Evolutionary conservation across 352 stramenopile species (phyloP).

Genomic region (Phytophthora crassamura): DNA sequence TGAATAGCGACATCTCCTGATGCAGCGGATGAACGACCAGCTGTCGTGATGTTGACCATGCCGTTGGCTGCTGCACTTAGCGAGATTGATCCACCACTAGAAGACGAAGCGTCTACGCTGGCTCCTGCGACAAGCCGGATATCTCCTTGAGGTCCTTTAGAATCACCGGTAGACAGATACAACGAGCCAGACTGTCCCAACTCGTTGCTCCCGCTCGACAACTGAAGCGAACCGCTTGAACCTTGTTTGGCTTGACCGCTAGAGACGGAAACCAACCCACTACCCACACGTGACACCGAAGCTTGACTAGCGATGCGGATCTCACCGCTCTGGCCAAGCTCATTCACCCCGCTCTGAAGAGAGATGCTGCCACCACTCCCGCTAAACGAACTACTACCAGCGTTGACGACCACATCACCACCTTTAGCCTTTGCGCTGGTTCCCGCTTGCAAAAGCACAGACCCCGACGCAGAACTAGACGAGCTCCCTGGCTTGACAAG

Average conservation of each 20-base stretch:
- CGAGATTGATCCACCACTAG: conserved; percentile 16
- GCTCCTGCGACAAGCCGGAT: conserved; percentile 19
- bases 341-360: conserved; percentile 22
- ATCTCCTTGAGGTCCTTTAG: conserved; percentile 10
- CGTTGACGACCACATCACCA: conserved; percentile 18
- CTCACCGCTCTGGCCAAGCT: conserved; percentile 30
- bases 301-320: conserved; percentile 34
- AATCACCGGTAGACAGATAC: conserved; percentile 21
- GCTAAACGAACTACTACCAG: conserved; percentile 21
- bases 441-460: conserved; percentile 25
- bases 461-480: conserved; percentile 25
- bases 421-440: conserved; percentile 14
- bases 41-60: conserved; percentile 14
- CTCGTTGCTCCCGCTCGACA: conserved; percentile 17
- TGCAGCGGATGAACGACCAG: conserved; percentile 7
- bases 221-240: conserved; percentile 17
- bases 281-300: conserved; percentile 12
- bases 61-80: conserved; percentile 7
- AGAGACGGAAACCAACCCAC: conserved; percentile 23
- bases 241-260: conserved; percentile 17
- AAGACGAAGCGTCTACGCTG: conserved; percentile 12
- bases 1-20: conserved; percentile 17
- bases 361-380: conserved; percentile 15
- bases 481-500: conserved; percentile 17
- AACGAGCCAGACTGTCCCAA: conserved; percentile 20